These are phyloP conservation scores for Puccinia horiana DNA, from an alignment of 1,284 basidiomycete genomes.

Conservation along the genomic window DNA sequence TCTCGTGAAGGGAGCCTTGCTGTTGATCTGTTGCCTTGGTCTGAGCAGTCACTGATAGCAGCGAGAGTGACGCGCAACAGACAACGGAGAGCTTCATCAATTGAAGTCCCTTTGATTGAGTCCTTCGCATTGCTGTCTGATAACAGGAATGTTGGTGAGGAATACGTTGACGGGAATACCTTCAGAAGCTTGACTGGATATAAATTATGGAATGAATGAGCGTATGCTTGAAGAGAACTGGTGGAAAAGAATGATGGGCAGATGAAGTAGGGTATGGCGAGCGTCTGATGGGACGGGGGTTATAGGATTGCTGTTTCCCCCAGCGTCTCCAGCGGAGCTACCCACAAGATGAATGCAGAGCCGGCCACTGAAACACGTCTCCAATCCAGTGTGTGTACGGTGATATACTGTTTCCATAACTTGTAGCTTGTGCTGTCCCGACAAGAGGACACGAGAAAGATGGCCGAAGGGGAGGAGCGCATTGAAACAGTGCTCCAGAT, in stretches of 20 bases:
- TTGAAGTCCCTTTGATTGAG: background rate
- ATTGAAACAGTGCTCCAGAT: background rate
- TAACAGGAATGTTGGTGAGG: background rate
- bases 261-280: background rate
- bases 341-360: background rate
- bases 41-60: background rate
- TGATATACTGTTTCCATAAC: background rate
- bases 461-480: background rate
- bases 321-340: background rate
- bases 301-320: background rate
- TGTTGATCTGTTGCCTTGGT: background rate
- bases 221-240: background rate
- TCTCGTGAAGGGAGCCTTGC: background rate
- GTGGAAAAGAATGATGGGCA: background rate
- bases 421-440: background rate
- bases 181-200: background rate
- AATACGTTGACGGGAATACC: background rate
- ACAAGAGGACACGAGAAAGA: background rate
- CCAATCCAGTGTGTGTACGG: background rate
- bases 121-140: background rate
- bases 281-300: background rate
- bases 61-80: background rate
- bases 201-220: background rate
- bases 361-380: background rate
- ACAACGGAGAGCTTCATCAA: conserved; percentile 1